Percentiles rank a stretch among this genome's conserved stretches.
Conservation (phyloP, 108 stramenopile genomes). For the Ochromonas danica region DNA sequence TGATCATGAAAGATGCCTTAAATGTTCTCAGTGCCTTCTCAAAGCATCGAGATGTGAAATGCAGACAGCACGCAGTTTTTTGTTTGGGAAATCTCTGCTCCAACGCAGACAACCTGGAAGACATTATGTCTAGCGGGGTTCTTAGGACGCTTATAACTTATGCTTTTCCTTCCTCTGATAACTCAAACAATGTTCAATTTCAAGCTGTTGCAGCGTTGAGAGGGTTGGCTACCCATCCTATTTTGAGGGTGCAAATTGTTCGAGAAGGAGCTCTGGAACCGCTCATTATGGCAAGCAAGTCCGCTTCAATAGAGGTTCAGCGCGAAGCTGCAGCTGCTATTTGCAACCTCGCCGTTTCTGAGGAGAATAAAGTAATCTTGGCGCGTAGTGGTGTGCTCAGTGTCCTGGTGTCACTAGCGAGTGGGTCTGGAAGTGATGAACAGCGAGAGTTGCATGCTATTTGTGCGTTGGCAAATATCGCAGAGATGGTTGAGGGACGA, state of each 20-base stretch:
- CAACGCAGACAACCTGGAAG: slow-evolving; percentile 60
- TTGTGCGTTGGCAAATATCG: slow-evolving; percentile 64
- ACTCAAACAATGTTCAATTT: slow-evolving; percentile 72
- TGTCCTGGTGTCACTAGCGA: slow-evolving; percentile 61
- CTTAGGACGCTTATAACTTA: slow-evolving; percentile 67
- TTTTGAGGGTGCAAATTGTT: slow-evolving; percentile 64
- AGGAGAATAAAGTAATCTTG: slow-evolving; percentile 74
- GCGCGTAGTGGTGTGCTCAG: slow-evolving; percentile 69
- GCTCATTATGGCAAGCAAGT: slow-evolving; percentile 63
- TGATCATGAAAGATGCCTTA: slow-evolving; percentile 55
- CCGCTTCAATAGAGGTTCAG: slow-evolving; percentile 60
- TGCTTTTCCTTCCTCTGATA: slow-evolving; percentile 66
- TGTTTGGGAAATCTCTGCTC: slow-evolving; percentile 73
- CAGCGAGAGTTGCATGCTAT: slow-evolving; percentile 64
- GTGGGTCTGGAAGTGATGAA: slow-evolving; percentile 49
- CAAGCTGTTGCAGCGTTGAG: slow-evolving; percentile 78
- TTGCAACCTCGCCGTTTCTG: slow-evolving; percentile 68
- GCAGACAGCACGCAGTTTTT: slow-evolving; percentile 72
- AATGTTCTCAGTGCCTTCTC: slow-evolving; percentile 63
- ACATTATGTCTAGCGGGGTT: slow-evolving; percentile 58
- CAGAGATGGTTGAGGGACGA: slow-evolving; percentile 67
- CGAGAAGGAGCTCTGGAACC: slow-evolving; percentile 73
- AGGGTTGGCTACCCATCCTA: slow-evolving; percentile 66
- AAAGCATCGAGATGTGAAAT: slow-evolving; percentile 68
- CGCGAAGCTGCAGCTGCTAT: slow-evolving; percentile 70